phyloP scores from a whole-genome alignment of 352 stramenopile genomes.

The Phytophthora hibernalis region DNA sequence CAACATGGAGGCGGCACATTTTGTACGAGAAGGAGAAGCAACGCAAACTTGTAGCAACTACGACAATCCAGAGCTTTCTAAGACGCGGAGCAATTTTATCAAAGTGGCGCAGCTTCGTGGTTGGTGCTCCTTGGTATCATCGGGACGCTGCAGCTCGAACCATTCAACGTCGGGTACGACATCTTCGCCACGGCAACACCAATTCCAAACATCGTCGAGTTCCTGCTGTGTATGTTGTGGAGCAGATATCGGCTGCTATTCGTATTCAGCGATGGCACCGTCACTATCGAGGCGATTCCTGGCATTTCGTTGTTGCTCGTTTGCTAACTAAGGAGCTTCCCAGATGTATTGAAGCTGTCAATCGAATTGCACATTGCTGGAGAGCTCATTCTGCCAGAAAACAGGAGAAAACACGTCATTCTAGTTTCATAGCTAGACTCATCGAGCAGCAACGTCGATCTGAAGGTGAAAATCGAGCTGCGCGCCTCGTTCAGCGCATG shows the following conservation, averaged over 20 bases:
- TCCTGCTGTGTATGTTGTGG: conserved; percentile 8
- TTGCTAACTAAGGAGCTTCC: conserved; percentile 46
- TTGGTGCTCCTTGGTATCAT: conserved; percentile 2
- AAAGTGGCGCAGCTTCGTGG: conserved; percentile 14
- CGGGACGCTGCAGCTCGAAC: conserved; percentile 19
- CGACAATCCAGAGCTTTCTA: conserved; percentile 16
- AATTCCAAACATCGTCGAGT: neutral
- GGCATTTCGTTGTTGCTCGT: conserved; percentile 31
- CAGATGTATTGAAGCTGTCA: conserved; percentile 21
- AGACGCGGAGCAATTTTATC: conserved; percentile 3
- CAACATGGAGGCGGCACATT: conserved; percentile 53
- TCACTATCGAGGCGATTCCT: conserved; percentile 40
- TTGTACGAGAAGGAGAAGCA: conserved; percentile 15
- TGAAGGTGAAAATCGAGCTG: conserved; percentile 36
- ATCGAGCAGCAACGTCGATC: conserved; percentile 32
- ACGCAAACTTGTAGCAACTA: conserved; percentile 6
- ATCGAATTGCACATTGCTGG: conserved; percentile 36
- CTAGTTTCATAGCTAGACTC: conserved; percentile 22
- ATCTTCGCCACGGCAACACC: neutral
- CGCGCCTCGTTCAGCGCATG: conserved; percentile 44
- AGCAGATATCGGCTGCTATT: conserved; percentile 30
- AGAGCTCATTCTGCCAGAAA: conserved; percentile 22
- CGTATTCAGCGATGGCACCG: conserved; percentile 53
- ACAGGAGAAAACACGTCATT: neutral
- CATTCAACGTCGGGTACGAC: conserved; percentile 28